Conservation (phyloP, 805 yeast species). For the Hanseniaspora guilliermondii region DNA sequence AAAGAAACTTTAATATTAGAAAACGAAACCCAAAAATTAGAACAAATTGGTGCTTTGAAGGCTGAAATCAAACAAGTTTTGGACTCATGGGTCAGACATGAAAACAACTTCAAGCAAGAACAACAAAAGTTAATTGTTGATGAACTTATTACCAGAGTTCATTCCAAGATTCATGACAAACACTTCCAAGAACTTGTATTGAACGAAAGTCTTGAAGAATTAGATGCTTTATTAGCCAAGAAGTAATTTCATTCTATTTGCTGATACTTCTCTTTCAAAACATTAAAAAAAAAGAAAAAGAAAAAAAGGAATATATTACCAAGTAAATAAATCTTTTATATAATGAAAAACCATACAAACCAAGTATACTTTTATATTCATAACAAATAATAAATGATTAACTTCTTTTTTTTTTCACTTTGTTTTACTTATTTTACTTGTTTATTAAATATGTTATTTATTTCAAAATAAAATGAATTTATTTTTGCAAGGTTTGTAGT, state of each 20-base stretch:
- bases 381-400: background rate
- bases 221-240: slow-evolving; percentile 67
- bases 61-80: slow-evolving; percentile 85
- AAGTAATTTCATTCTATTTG: slow-evolving; percentile 14
- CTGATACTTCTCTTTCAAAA: background rate
- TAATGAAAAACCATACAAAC: background rate
- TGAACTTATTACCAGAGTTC: slow-evolving; percentile 76
- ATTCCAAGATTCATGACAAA: slow-evolving; percentile 69
- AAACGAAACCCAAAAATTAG: slow-evolving; percentile 84
- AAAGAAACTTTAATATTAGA: slow-evolving; percentile 94
- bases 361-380: background rate
- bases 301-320: background rate
- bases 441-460: no score
- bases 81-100: slow-evolving; percentile 98
- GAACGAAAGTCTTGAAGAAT: slow-evolving; percentile 80
- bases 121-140: slow-evolving; percentile 88
- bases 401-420: no score
- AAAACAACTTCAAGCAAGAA: slow-evolving; percentile 86
- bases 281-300: background rate
- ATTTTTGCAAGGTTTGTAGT: no score
- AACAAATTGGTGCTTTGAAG: slow-evolving; percentile 81
- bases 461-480: no score
- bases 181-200: slow-evolving; percentile 89
- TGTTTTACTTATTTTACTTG: no score
- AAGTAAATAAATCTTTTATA: background rate